Evolutionary conservation across 345 rosid species (phyloP).

Genomic region (Hibiscus tridactylites): DNA sequence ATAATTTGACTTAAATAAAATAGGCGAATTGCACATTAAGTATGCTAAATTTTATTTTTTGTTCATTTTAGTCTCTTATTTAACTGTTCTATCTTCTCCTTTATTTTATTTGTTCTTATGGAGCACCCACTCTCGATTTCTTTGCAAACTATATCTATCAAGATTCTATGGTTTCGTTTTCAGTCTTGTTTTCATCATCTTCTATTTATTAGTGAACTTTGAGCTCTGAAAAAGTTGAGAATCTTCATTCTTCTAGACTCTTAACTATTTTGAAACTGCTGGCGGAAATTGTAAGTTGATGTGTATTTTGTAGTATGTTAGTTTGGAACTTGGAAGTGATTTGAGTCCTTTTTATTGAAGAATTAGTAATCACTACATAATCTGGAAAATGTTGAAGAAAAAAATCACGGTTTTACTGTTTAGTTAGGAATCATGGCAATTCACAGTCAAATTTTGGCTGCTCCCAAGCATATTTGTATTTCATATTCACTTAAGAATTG

Average conservation of each 20-base stretch:
- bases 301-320: background rate
- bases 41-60: too few species aligned
- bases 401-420: background rate
- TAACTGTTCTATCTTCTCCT: background rate
- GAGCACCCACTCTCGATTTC: conserved; percentile 14
- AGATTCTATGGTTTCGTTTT: background rate
- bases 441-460: background rate
- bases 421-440: background rate
- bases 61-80: too few species aligned
- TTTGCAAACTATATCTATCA: background rate
- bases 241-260: too few species aligned
- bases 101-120: conserved; percentile 5
- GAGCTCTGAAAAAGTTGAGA: background rate
- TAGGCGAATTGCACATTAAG: too few species aligned
- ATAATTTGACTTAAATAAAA: too few species aligned
- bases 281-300: background rate
- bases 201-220: background rate
- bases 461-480: background rate
- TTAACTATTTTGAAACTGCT: background rate
- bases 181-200: background rate
- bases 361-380: background rate
- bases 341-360: background rate
- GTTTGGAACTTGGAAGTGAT: background rate
- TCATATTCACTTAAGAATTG: background rate
- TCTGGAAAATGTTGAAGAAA: background rate